Conservation (phyloP, 202 grass and related monocot genomes). For the Dendrocalamus latiflorus region DNA sequence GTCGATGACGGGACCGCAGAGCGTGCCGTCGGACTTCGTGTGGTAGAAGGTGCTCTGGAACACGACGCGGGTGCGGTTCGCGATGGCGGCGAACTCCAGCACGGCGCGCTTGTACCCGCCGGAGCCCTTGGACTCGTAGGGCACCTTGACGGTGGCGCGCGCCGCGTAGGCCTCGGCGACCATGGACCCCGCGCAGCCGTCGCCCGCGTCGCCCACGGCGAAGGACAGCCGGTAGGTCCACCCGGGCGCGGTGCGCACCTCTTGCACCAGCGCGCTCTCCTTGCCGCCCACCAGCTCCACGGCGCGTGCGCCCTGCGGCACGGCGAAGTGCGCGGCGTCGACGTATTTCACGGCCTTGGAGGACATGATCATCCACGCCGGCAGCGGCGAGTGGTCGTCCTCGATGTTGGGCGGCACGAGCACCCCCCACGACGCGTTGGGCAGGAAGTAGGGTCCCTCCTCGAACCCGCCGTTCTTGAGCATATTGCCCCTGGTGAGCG, state of each 20-base stretch:
- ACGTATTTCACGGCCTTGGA: constrained; percentile 95
- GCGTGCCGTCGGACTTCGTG: constrained; percentile 69
- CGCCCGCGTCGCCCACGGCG: constrained; percentile 57
- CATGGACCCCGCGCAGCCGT: constrained; percentile 68
- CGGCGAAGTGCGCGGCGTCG: constrained; percentile 70
- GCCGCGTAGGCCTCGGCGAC: constrained; percentile 68
- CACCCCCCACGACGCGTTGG: constrained; percentile 72
- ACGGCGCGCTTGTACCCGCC: constrained; percentile 70
- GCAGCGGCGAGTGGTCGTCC: constrained; percentile 91
- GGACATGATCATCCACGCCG: constrained; percentile 79
- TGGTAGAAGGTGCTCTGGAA: constrained; percentile 85
- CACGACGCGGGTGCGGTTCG: constrained; percentile 48
- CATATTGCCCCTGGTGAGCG: constrained; percentile 45
- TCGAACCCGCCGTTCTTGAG: constrained; percentile 95
- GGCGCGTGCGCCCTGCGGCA: constrained; percentile 69
- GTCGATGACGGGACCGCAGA: constrained; percentile 76
- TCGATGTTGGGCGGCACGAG: constrained; percentile 87
- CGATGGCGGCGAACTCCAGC: constrained; percentile 56
- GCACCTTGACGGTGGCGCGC: constrained; percentile 44
- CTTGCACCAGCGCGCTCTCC: constrained; percentile 85
- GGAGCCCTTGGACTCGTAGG: constrained; percentile 61
- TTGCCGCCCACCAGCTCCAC: constrained; percentile 79
- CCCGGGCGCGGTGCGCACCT: constrained; percentile 58
- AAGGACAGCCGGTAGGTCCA: constrained; percentile 64
- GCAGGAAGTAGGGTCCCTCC: constrained; percentile 78